Evolutionary conservation across 2,329 filamentous ascomycete species (phyloP), one percentile per base, ranked within the genome.

Genomic region (Aspergillus pseudonomiae): DNA sequence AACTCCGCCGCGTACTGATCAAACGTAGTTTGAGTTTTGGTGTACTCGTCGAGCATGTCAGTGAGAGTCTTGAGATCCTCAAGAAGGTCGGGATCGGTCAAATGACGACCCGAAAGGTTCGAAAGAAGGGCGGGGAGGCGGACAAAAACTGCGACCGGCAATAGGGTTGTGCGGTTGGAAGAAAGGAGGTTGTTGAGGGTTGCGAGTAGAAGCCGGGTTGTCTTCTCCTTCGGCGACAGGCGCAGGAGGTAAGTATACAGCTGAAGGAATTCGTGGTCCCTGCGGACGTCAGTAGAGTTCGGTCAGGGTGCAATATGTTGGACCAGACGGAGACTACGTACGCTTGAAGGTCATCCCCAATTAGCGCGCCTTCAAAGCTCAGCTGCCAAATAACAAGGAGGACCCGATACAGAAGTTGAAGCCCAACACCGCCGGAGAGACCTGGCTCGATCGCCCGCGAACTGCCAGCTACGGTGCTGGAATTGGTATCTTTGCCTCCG

Each of bases 171-270:
- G 80, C 76, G 91, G 85, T 85, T 91, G 82, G 81, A 87, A 78
- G 83, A 92, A 43, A 97, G 87, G 52, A 99, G 88, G 79, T 97
- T 98, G 76, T 91, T 87, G 46, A 99, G 86, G 9, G 94, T 97
- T 11, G 93, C 93, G 52, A 98, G 85, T 53, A 97, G 87, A 60
- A 99, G 86, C 34, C 95, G 89, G 0, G 94, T 98, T 1, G 94
- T 98, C 84, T 99, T 99, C 78, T 98, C 95, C 79, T 99, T 99
- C 52, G 94, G 94, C 2, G 95, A 98, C 48, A 97, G 84, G 60
- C 93, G 91, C 61, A 99, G 85, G 43, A 99, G 89, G 69, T 96
- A 91, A n/a, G 92, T 93, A 78, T 97, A 97, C 52, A 98, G 87
- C 54, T 93, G 86, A 67, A 98, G 86, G 69, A 98, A 90, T 74